These are phyloP conservation scores for Solanum commersonii DNA, from an alignment of 257 asterid genomes.

Conservation along the genomic window DNA sequence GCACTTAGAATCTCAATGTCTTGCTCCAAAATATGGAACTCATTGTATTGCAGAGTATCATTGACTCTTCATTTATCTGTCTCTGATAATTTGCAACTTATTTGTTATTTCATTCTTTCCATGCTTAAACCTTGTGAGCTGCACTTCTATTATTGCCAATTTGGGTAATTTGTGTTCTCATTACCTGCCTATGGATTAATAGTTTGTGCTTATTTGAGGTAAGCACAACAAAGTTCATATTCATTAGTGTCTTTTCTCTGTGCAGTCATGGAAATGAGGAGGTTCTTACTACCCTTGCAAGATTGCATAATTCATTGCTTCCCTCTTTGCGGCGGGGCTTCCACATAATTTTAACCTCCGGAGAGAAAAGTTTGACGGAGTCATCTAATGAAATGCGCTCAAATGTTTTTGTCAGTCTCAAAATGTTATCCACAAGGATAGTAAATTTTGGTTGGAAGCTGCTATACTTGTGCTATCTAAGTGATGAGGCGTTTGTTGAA, in stretches of 20 bases:
- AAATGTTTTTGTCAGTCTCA: slow-evolving; percentile 45
- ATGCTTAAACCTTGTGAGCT: not conserved
- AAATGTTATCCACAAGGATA: slow-evolving; percentile 58
- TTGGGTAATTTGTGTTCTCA: not conserved
- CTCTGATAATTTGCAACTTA: not conserved
- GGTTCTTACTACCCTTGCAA: slow-evolving; percentile 59
- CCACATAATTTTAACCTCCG: slow-evolving; percentile 26
- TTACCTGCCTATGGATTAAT: not conserved
- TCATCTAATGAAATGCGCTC: slow-evolving; percentile 38
- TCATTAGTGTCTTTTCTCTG: slow-evolving; percentile 2
- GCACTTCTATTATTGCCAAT: not conserved
- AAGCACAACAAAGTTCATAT: not conserved
- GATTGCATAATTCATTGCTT: slow-evolving; percentile 68
- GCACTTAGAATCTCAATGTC: not conserved
- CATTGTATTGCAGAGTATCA: not conserved
- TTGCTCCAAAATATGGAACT: not conserved
- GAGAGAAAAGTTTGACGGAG: slow-evolving; percentile 28
- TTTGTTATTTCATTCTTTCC: not conserved
- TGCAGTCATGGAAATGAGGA: slow-evolving; percentile 81
- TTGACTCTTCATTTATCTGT: not conserved
- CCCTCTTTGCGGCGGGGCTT: slow-evolving; percentile 71
- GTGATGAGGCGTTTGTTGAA: slow-evolving; percentile 69
- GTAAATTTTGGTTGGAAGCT: slow-evolving; percentile 71
- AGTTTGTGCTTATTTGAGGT: not conserved
- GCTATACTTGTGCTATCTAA: slow-evolving; percentile 58